These are phyloP conservation scores for Quercus suber DNA, from an alignment of 306 rosid genomes.

Conservation along the genomic window DNA sequence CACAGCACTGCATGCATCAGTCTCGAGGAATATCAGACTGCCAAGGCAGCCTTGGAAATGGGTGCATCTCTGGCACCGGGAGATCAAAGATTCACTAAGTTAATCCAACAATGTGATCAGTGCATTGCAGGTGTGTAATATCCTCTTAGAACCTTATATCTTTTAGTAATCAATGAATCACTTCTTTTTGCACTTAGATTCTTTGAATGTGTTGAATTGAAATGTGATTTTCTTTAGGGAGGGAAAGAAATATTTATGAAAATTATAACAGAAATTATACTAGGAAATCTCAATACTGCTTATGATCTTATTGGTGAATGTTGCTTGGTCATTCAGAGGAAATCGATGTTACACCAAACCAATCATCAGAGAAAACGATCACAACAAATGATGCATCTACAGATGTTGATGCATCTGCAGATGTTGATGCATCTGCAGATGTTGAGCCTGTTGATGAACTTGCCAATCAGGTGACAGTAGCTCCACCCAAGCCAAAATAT, in stretches of 20 bases:
- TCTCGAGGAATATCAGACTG: conserved; percentile 92
- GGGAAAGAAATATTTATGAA: background rate
- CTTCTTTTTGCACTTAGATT: background rate
- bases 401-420: conserved; percentile 26
- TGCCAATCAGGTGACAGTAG: conserved; percentile 25
- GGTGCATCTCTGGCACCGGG: conserved; percentile 64
- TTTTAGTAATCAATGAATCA: background rate
- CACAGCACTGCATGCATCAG: conserved; percentile 74
- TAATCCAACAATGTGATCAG: conserved; percentile 67
- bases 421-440: conserved; percentile 28
- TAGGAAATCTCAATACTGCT: background rate
- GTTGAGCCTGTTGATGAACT: conserved; percentile 26
- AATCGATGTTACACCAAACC: conserved; percentile 26
- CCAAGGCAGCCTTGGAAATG: conserved; percentile 63
- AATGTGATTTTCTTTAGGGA: conserved; percentile 1
- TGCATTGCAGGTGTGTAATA: conserved; percentile 56
- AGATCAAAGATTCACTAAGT: conserved; percentile 46
- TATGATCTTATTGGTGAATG: conserved; percentile 16
- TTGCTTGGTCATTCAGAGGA: conserved; percentile 57
- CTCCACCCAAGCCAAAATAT: conserved; percentile 61
- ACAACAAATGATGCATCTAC: conserved; percentile 18
- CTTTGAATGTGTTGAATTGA: background rate
- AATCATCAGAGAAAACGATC: conserved; percentile 27
- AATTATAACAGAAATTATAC: conserved; percentile 9
- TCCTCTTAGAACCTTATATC: conserved; percentile 8